A percentile compares a stretch with the other conserved stretches of the same genome.
Conservation (phyloP, 495 filamentous ascomycete genomes). For the Bryoglossum gracile region DNA sequence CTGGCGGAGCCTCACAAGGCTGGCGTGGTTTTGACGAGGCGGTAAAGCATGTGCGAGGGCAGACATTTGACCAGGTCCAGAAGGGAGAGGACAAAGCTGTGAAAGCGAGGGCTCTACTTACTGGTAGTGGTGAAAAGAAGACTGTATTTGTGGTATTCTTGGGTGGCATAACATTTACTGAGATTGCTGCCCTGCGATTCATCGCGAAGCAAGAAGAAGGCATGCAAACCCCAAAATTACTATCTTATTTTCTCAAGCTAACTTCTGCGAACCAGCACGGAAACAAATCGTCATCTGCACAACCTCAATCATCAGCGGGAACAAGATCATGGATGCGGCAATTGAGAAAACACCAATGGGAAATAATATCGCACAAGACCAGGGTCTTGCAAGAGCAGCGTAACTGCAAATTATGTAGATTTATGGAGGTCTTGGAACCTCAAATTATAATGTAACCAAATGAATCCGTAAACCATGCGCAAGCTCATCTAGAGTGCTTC, state of each 20-base stretch:
- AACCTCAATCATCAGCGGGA: slow-evolving; percentile 84
- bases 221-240: slow-evolving; percentile 25
- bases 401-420: too few relatives aligned
- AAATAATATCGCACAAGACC: slow-evolving; percentile 29
- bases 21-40: slow-evolving; percentile 90
- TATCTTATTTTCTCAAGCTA: slow-evolving; percentile 6
- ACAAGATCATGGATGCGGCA: slow-evolving; percentile 81
- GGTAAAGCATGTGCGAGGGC: slow-evolving; percentile 74
- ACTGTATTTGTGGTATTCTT: slow-evolving; percentile 91
- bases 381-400: too few relatives aligned
- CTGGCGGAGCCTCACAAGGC: slow-evolving; percentile 61
- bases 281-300: slow-evolving; percentile 87
- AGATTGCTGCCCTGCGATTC: slow-evolving; percentile 91
- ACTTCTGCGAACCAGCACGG: slow-evolving; percentile 35
- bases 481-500: background rate
- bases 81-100: slow-evolving; percentile 91
- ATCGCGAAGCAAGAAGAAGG: slow-evolving; percentile 81
- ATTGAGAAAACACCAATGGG: slow-evolving; percentile 67
- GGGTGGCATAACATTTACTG: slow-evolving; percentile 88
- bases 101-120: slow-evolving; percentile 76
- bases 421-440: too few relatives aligned
- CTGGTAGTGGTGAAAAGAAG: slow-evolving; percentile 65
- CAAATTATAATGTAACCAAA: slow-evolving; percentile 2
- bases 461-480: background rate
- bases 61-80: slow-evolving; percentile 86